phyloP scores from a whole-genome alignment of 192 early-diverging fungal species.

The Coemansia sp. region DNA sequence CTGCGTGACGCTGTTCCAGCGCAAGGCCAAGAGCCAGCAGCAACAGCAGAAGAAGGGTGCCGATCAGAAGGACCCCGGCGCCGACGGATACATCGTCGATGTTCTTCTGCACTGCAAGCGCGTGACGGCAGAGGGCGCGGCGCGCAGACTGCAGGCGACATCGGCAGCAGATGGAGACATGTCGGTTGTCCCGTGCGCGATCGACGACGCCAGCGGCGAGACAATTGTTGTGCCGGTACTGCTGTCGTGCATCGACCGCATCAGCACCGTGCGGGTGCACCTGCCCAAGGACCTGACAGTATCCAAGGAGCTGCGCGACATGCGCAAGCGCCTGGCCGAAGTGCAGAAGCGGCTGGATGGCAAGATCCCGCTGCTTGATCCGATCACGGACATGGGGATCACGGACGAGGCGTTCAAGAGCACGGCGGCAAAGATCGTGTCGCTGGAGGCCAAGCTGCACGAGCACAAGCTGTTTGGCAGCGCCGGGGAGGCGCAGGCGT shows the following conservation, averaged over 20 bases:
- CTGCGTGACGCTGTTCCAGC: slow-evolving; percentile 73
- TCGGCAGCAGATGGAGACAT: slow-evolving; percentile 22
- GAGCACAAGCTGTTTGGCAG: slow-evolving; percentile 61
- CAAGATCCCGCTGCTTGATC: slow-evolving; percentile 84
- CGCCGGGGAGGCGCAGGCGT: slow-evolving; percentile 59
- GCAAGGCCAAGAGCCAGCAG: slow-evolving; percentile 37
- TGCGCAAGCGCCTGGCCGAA: slow-evolving; percentile 67
- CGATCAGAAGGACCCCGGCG: slow-evolving; percentile 34
- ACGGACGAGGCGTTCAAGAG: slow-evolving; percentile 74
- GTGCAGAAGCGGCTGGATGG: slow-evolving; percentile 70
- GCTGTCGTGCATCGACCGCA: slow-evolving; percentile 68
- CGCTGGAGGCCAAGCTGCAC: slow-evolving; percentile 69
- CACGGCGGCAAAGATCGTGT: slow-evolving; percentile 68
- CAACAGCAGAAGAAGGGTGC: slow-evolving; percentile 11
- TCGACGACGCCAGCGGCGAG: slow-evolving; percentile 55
- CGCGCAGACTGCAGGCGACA: slow-evolving; percentile 28
- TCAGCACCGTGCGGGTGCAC: slow-evolving; percentile 74
- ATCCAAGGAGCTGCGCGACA: slow-evolving; percentile 56
- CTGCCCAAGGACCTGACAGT: slow-evolving; percentile 71
- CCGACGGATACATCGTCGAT: slow-evolving; percentile 77
- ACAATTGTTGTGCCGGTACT: slow-evolving; percentile 76
- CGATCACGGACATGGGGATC: slow-evolving; percentile 86
- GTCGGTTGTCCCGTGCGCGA: slow-evolving; percentile 47
- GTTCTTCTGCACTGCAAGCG: slow-evolving; percentile 77
- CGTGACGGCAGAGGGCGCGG: slow-evolving; percentile 3